phyloP scores from a whole-genome alignment of 495 filamentous ascomycete species.

The Lindgomyces ingoldianus region DNA sequence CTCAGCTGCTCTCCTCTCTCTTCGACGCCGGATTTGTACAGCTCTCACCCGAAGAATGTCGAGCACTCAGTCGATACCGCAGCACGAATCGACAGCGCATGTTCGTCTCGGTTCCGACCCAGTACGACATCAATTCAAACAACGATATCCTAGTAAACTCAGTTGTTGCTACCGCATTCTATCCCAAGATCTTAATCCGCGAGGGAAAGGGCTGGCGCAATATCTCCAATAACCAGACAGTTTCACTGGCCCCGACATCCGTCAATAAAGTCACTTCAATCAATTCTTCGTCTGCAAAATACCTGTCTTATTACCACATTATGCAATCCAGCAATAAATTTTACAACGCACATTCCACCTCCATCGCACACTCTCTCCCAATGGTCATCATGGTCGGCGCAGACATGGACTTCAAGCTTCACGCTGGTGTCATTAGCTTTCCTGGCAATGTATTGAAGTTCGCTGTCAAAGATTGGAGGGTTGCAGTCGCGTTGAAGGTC shows the following conservation, averaged over 20 bases:
- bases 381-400: slow-evolving; percentile 77
- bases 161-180: slow-evolving; percentile 88
- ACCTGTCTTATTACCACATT: slow-evolving; percentile 91
- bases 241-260: slow-evolving; percentile 79
- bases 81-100: slow-evolving; percentile 62
- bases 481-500: slow-evolving; percentile 78
- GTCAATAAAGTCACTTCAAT: slow-evolving; percentile 69
- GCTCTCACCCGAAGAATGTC: slow-evolving; percentile 68
- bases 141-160: slow-evolving; percentile 77
- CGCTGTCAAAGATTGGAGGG: slow-evolving; percentile 84
- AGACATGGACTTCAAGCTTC: slow-evolving; percentile 83
- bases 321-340: slow-evolving; percentile 82
- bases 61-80: slow-evolving; percentile 61
- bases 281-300: slow-evolving; percentile 58
- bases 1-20: slow-evolving; percentile 78
- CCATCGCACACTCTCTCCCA: slow-evolving; percentile 74
- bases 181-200: slow-evolving; percentile 83
- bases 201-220: slow-evolving; percentile 92
- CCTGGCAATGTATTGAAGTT: slow-evolving; percentile 89
- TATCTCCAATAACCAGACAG: slow-evolving; percentile 82
- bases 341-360: slow-evolving; percentile 90
- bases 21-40: slow-evolving; percentile 79
- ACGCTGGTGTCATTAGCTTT: slow-evolving; percentile 79
- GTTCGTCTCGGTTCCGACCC: slow-evolving; percentile 77
- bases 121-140: slow-evolving; percentile 68